Conservation (phyloP, 148 eudicot species). For the Rhododendron ferrugineum region DNA sequence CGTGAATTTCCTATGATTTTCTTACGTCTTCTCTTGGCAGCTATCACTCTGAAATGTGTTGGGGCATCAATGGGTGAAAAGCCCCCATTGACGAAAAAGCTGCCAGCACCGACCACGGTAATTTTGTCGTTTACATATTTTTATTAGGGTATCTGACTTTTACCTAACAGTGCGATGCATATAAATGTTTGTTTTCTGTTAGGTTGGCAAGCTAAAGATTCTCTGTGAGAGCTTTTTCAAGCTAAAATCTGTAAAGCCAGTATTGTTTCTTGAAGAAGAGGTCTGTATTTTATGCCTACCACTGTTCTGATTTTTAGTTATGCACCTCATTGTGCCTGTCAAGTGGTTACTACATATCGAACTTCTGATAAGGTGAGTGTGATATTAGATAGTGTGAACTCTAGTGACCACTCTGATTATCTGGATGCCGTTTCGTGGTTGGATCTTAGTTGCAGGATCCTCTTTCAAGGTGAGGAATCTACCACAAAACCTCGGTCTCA, state of each 20-base stretch:
- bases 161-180: not conserved
- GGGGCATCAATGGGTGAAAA: slow-evolving; percentile 5
- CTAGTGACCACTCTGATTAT: not conserved
- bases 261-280: slow-evolving; percentile 75
- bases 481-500: not conserved
- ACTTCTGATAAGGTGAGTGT: not conserved
- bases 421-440: not conserved
- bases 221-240: slow-evolving; percentile 91
- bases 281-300: slow-evolving; percentile 29
- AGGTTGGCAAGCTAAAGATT: slow-evolving; percentile 98
- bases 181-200: not conserved
- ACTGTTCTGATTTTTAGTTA: not conserved
- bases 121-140: not conserved
- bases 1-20: not conserved
- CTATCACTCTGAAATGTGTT: slow-evolving; percentile 12
- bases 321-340: not conserved
- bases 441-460: not conserved
- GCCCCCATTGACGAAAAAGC: slow-evolving; percentile 59
- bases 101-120: slow-evolving; percentile 80
- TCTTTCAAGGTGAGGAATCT: not conserved
- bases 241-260: slow-evolving; percentile 62
- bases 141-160: not conserved
- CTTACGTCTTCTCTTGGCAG: slow-evolving; percentile 31
- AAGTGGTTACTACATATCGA: not conserved
- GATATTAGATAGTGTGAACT: not conserved